Percentiles rank a stretch among this genome's conserved stretches.
Evolutionary conservation across 345 rosid genomes (phyloP).

Genomic region (Eucalyptus polybractea): DNA sequence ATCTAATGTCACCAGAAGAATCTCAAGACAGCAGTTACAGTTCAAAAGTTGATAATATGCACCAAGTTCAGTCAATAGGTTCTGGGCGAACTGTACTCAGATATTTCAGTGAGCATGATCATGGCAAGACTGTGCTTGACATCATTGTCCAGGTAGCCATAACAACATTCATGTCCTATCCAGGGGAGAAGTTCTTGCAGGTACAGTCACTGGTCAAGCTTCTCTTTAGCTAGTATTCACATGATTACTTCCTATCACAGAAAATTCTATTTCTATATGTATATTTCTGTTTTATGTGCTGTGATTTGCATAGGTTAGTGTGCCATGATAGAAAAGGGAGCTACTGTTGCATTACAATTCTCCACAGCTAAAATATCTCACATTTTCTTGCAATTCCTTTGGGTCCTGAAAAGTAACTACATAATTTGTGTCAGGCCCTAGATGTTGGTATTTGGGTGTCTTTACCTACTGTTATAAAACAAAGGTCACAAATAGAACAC

Average conservation of each 20-base stretch:
- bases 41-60: constrained; percentile 19
- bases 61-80: constrained; percentile 31
- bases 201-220: constrained; percentile 9
- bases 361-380: background rate
- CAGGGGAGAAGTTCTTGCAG: constrained; percentile 97
- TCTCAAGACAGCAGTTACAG: constrained; percentile 20
- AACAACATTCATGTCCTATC: constrained; percentile 71
- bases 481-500: background rate
- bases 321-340: background rate
- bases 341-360: background rate
- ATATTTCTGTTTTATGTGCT: background rate
- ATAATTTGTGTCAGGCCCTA: background rate
- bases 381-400: background rate
- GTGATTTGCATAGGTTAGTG: background rate
- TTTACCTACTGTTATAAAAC: background rate
- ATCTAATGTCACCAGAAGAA: constrained; percentile 64
- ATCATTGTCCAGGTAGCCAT: constrained; percentile 65
- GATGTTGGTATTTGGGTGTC: background rate
- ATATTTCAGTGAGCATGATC: constrained; percentile 73
- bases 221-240: background rate
- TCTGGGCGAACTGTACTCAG: constrained; percentile 44
- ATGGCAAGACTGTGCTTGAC: constrained; percentile 74
- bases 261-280: background rate
- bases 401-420: background rate
- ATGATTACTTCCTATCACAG: background rate